A percentile compares a stretch with the other conserved stretches of the same genome.
Evolutionary conservation across 768 basidiomycete species (phyloP).

Genomic region (Suillus hirtellus): DNA sequence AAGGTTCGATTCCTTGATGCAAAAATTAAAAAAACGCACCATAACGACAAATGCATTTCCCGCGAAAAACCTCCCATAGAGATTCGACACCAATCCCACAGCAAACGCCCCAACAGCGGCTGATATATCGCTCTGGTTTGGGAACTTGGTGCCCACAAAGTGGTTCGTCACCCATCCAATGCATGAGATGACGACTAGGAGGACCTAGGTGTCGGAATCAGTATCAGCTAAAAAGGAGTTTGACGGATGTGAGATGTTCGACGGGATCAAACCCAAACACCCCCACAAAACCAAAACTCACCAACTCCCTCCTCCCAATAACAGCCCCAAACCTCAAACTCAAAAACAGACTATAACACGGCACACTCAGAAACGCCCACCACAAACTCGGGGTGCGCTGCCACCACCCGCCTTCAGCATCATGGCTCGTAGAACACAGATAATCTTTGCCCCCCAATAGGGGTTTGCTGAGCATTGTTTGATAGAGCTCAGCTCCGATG

Average conservation of each 20-base stretch:
- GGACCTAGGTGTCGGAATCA: constrained; percentile 13
- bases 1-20: not conserved
- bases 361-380: constrained; percentile 78
- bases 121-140: constrained; percentile 71
- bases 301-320: constrained; percentile 55
- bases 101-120: constrained; percentile 82
- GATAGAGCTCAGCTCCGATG: constrained; percentile 72
- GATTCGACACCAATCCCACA: constrained; percentile 76
- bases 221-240: not conserved
- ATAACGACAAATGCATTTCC: constrained; percentile 83
- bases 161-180: constrained; percentile 82
- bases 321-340: constrained; percentile 68
- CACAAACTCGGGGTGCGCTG: constrained; percentile 64
- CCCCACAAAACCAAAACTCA: constrained; percentile 28
- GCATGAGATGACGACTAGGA: constrained; percentile 62
- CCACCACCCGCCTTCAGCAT: constrained; percentile 67
- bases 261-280: not conserved
- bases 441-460: constrained; percentile 60
- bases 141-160: constrained; percentile 57
- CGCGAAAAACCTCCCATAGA: constrained; percentile 72
- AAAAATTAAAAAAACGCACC: constrained; percentile 42
- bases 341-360: constrained; percentile 65
- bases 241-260: not conserved
- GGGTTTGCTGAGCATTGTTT: constrained; percentile 48
- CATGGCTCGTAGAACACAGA: constrained; percentile 57